Base-by-base conservation (phyloP, 225 moss, liverwort and hornwort genomes). In the Straminergon stramineum region DNA sequence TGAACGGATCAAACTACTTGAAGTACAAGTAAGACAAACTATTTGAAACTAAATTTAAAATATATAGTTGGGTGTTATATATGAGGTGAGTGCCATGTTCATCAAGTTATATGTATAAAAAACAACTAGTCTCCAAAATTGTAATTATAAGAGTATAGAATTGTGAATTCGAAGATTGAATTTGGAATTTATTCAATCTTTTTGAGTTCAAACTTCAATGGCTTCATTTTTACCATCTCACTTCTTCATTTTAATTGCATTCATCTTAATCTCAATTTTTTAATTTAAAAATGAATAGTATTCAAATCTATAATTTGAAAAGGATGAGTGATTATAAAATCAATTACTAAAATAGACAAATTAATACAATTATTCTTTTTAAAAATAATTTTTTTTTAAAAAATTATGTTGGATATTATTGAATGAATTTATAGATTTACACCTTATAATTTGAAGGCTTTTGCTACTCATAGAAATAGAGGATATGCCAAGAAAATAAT, bases 1-100 rank as follows among this genome's bases (percentile, higher is more conserved):
- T 7, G 89, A 95, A 45, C 87, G 90, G 17, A 86, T 96, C 30
- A 93, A 94, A 86, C 81, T 83, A 82, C 90, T 97, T 69, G 96
- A 96, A 86, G 88, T 79, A 61, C 95, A 95, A 92, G 97, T 96
- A 90, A 87, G 78, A 84, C 34, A 11, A 7, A 35, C 16, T 11
- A 30, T 55, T 5, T 31, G 2, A 62, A 86, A 51, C 5, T 73
- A 45, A 41, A 39, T 58, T 43, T 26, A 45, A 41, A 31, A 55
- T 1, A 34, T 17, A 5, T 22, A 30, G 5, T 37, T 1, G 1
- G 6, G 1, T 77, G 3, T 31, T 48, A 51, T 15, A 24, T 35
- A 55, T 30, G 5, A 57, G 21, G 1, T 13, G 17, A 7, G 7
- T 61, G 26, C 13, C 13, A 35, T 23, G 2, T 41, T 32, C 57